Conservation (phyloP, 1,284 basidiomycete genomes). For the Austroboletus novae-zelandiae region DNA sequence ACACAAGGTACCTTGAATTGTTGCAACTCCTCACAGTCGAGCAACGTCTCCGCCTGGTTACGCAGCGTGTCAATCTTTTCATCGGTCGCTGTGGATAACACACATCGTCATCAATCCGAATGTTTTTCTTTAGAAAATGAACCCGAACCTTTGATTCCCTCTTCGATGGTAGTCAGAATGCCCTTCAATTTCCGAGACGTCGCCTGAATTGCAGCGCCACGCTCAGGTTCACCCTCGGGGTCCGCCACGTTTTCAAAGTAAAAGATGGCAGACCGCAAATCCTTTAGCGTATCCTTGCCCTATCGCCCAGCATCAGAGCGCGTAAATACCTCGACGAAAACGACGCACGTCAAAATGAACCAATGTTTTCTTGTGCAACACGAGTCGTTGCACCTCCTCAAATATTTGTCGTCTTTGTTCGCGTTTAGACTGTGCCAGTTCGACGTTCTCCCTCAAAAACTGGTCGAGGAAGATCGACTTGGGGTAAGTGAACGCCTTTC, state of each 20-base stretch:
- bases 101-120: not conserved
- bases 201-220: slow-evolving; percentile 42
- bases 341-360: slow-evolving; percentile 53
- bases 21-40: slow-evolving; percentile 62
- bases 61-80: slow-evolving; percentile 44
- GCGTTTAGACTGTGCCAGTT: slow-evolving; percentile 48
- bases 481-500: slow-evolving; percentile 58
- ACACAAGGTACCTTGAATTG: slow-evolving; percentile 48
- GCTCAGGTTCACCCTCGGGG: slow-evolving; percentile 43
- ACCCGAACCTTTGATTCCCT: slow-evolving; percentile 50
- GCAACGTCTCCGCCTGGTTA: slow-evolving; percentile 42
- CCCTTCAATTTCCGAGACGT: slow-evolving; percentile 49
- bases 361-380: slow-evolving; percentile 44
- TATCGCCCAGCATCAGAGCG: slow-evolving; percentile 25
- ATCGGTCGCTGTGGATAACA: slow-evolving; percentile 47
- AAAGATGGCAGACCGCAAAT: slow-evolving; percentile 56
- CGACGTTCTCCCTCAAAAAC: slow-evolving; percentile 59
- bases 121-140: not conserved
- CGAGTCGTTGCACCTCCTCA: slow-evolving; percentile 47
- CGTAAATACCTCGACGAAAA: not conserved
- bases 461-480: slow-evolving; percentile 66
- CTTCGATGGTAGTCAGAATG: slow-evolving; percentile 50
- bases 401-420: slow-evolving; percentile 43
- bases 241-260: slow-evolving; percentile 70
- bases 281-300: slow-evolving; percentile 59